Base-by-base conservation (phyloP, 768 basidiomycete genomes). In the Tephrocybe sp. region DNA sequence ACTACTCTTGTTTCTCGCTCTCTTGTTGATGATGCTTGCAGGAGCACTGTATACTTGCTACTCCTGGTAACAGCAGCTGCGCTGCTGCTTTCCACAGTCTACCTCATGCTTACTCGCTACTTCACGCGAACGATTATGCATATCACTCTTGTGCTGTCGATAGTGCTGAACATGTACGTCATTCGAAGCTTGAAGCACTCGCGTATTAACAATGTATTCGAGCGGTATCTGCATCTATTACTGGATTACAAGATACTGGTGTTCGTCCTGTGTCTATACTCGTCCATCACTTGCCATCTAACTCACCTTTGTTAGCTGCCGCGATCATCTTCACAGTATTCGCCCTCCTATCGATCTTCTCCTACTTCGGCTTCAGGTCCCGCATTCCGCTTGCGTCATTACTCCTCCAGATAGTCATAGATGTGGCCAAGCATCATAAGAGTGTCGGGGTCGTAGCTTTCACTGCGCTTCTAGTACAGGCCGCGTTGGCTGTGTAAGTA, bases 281-380 rank as follows among this genome's bases (percentile, higher is more conserved):
- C 7, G 19, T 11, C 22, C 16, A 32, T n/a, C 1, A 39, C 55
- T 49, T 47, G 42, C 46, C 20, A 14, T 12, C 20, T 23, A 3
- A 30, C 38, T 10, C 6, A 46, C 53, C 30, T 1, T 17, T 38
- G 39, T 55, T 62, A 88, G 86, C 87, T 42, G 89, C 86, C 8
- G 90, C 91, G 2, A 87, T 92, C 59, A 84, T 92, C 52, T 91
- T 91, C 72, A 87, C 88, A 2, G 66, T 92, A 50, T 85, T 93
- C 51, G 87, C 90, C 0, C 54, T 92, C 23, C 64, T 93, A 48
- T 90, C 88, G 1, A 64, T 92, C 7, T 62, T 92, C 12, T 78
- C 84, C 22, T 92, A 92, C 71, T 89, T 75, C 57, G 89, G 83
- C 16, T 85, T 80, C 61, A 74, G 75, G 49, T 77, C 76, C 8